Evolutionary conservation across 208 protist species (phyloP), one percentile per base, ranked within the genome.

Genomic region (Leishmania tarentolae): DNA sequence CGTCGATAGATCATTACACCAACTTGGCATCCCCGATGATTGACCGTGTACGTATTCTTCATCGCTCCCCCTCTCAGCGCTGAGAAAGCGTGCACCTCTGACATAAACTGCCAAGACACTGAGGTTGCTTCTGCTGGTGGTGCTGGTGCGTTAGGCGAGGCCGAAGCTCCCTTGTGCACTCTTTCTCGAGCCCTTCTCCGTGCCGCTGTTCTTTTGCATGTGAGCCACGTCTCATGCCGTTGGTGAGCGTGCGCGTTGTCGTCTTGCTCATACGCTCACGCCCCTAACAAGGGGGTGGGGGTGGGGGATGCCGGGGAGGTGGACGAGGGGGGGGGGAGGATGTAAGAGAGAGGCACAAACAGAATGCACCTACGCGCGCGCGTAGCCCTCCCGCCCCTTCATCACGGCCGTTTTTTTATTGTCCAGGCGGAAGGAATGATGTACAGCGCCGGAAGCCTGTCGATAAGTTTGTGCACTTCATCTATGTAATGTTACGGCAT

Each of bases 401-500:
- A 35, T 28, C 21, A 19, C 1, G 35, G 24, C 0, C 19, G 5
- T 52, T 73, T 31, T 73, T 47, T 47, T 37, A 47, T 8, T 42
- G 8, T 3, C 17, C 44, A 53, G 46, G 44, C n/a, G 6, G 69
- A 53, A 19, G 2, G 37, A 50, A 1, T 81, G 11, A 56, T 61
- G 78, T 79, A 70, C 69, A 74, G 50, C 31, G 35, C n/a, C 50
- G 15, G 35, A 44, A 9, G 40, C 24, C 46, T 59, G 47, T 42
- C 31, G 31, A 40, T 46, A 37, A 5, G 24, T 66, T 19, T 68
- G 40, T 66, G 31, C 42, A 37, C 53, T 76, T 59, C n/a, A 71
- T 46, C 24, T 53, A 73, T 73, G 69, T 73, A 73, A 53, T 35
- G 69, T 52, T 53, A 73, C 69, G 28, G 69, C 35, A 52, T 50